Evolutionary conservation across 2,329 filamentous ascomycete species (phyloP), one percentile per base, ranked within the genome.

Genomic region (Nigrospora osmanthi): DNA sequence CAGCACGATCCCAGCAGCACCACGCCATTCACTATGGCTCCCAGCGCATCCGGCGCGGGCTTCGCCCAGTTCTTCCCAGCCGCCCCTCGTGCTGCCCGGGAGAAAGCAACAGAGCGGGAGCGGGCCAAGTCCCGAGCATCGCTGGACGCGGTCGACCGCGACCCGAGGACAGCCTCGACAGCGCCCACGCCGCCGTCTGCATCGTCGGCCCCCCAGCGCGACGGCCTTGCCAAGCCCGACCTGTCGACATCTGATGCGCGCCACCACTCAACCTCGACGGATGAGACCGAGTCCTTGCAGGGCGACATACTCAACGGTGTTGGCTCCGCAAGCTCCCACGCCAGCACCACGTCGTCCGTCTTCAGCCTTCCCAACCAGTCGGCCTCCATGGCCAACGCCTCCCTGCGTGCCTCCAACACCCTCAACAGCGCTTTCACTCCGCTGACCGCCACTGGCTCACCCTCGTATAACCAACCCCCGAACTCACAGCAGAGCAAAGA

Each of bases 1-100:
- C 68, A 63, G 68, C 63, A 67, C 69, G 69, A 73, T 72, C 67
- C 70, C 52, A 68, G 65, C 66, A 66, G 65, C 66, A 62, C 58
- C 57, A 57, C 68, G 74, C 82, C 71, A 71, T 87, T 87, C 85
- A 87, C 58, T 32, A 50, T 50, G 59, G 58, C 60, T 52, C 60
- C 87, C 81, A 87, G 86, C 73, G 59, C 60, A 54, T 59, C 87
- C 80, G 87, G 86, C 73, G 83, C 85, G 72, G 83, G 83, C 71
- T 90, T 89, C 76, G 86, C 85, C 70, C 82, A 89, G 70, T 93
- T 89, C 76, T 90, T 89, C 68, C 86, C 85, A 56, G 81, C 84
- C 63, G 87, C 85, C 61, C 85, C 87, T 55, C 78, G 80, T 57
- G 81, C 80, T 47, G 72, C 75, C 46, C 72, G 72, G 64, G 73